A percentile compares a stretch with the other conserved stretches of the same genome.
These are phyloP conservation scores for Aleurites moluccanus DNA, from an alignment of 441 rosid genomes.

Conservation along the genomic window DNA sequence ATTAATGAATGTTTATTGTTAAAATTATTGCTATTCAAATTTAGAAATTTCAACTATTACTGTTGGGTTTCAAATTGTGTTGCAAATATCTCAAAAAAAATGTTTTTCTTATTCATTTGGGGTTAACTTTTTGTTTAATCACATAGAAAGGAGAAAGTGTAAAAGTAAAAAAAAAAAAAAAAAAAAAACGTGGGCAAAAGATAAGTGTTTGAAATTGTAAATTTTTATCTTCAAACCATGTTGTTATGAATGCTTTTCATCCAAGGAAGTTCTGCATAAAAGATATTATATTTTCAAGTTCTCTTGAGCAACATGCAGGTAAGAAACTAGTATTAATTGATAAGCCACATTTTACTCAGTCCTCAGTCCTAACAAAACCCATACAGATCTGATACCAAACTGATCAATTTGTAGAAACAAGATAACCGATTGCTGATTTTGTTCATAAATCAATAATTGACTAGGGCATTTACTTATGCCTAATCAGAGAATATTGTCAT, in stretches of 20 bases:
- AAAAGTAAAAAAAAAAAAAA: no score
- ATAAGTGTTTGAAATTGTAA: not conserved
- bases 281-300: not conserved
- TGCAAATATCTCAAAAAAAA: no score
- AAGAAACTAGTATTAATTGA: not conserved
- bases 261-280: not conserved
- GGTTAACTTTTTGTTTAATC: not conserved
- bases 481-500: no score
- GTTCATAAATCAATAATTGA: not conserved
- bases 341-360: not conserved
- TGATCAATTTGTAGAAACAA: not conserved
- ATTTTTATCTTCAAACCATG: not conserved
- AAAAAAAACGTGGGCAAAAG: no score
- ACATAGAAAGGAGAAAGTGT: not conserved
- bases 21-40: no score
- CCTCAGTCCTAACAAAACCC: not conserved
- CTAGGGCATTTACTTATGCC: no score
- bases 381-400: not conserved
- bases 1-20: no score
- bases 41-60: no score
- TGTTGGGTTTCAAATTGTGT: no score
- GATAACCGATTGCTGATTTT: not conserved
- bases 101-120: not conserved
- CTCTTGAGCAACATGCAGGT: not conserved
- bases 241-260: not conserved